These are phyloP conservation scores for Maudiozyma barnettii DNA, from an alignment of 805 yeast species.

Conservation along the genomic window DNA sequence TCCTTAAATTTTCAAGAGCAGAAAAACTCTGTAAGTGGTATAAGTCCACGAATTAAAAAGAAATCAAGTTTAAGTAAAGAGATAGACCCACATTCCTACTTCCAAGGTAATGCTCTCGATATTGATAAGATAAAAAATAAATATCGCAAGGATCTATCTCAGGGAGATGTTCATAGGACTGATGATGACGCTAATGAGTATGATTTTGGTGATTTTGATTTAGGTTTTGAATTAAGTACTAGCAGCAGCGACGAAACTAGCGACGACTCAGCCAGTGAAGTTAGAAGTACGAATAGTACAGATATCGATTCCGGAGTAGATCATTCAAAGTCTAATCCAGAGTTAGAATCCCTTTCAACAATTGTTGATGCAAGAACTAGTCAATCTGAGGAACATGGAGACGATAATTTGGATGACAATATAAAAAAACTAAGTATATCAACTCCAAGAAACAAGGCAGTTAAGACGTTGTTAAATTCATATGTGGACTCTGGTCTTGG, in stretches of 20 bases:
- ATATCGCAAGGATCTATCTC: background rate
- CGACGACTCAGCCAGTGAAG: background rate
- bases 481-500: conserved; percentile 22
- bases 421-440: background rate
- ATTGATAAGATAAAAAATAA: background rate
- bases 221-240: background rate
- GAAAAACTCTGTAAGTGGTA: conserved; percentile 6
- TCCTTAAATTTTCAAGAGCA: conserved; percentile 5
- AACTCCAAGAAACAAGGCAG: conserved; percentile 1
- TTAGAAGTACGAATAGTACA: background rate
- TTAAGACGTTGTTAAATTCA: conserved; percentile 14
- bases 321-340: background rate
- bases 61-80: conserved; percentile 24
- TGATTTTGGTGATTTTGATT: background rate
- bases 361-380: conserved; percentile 11
- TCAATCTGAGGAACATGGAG: conserved; percentile 5
- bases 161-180: background rate
- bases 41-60: conserved; percentile 11
- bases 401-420: conserved; percentile 4
- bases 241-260: conserved; percentile 1
- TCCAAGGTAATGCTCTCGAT: background rate
- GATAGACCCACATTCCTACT: conserved; percentile 8
- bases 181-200: background rate
- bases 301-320: conserved; percentile 5
- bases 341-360: background rate